phyloP scores from a whole-genome alignment of 768 basidiomycete genomes.

The Lactarius trivialis region DNA sequence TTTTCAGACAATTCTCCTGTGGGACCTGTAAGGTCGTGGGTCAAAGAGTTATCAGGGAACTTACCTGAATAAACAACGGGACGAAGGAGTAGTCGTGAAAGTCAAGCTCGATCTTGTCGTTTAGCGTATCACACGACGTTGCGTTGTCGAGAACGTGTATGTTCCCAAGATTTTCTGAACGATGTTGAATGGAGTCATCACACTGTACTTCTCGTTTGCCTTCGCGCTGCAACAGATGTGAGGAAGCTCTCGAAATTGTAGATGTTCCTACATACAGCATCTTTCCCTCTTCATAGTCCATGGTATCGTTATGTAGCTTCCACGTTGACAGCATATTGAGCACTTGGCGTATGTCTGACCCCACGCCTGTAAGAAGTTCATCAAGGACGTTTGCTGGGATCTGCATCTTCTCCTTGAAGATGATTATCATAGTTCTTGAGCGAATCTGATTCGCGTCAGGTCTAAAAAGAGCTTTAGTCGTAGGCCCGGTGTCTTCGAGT shows the following conservation, averaged over 20 bases:
- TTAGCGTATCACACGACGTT: constrained; percentile 73
- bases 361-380: constrained; percentile 79
- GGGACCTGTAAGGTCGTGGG: background rate
- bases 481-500: background rate
- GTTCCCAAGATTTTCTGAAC: constrained; percentile 87
- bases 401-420: constrained; percentile 91
- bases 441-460: constrained; percentile 72
- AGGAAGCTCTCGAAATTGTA: background rate
- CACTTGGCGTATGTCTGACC: constrained; percentile 96
- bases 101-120: constrained; percentile 92
- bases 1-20: constrained; percentile 93
- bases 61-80: constrained; percentile 92
- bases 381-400: constrained; percentile 89
- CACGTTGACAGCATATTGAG: constrained; percentile 98
- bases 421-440: constrained; percentile 81
- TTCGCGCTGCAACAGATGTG: constrained; percentile 37
- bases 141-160: constrained; percentile 80
- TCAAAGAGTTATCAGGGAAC: constrained; percentile 5
- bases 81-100: constrained; percentile 95
- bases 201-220: constrained; percentile 87
- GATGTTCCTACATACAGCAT: constrained; percentile 54
- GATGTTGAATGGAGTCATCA: constrained; percentile 89
- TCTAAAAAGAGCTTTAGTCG: constrained; percentile 35
- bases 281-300: constrained; percentile 92
- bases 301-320: constrained; percentile 72